Percentiles rank a stretch among this genome's conserved stretches.
These are phyloP conservation scores for Nannizziopsis barbatae DNA, from an alignment of 2,329 filamentous ascomycete genomes.

Conservation along the genomic window DNA sequence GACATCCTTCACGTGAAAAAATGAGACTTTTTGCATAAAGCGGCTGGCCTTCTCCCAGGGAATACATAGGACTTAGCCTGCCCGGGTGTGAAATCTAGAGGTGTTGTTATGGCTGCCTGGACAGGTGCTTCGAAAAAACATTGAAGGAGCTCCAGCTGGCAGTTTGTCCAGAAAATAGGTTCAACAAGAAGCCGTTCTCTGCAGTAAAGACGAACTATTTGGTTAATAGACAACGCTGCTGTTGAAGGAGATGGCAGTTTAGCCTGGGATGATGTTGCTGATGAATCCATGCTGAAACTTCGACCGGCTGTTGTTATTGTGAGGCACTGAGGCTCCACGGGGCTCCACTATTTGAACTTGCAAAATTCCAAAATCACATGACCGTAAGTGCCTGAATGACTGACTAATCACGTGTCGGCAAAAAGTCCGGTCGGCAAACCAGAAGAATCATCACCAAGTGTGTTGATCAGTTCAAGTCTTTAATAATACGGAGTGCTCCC, in stretches of 20 bases:
- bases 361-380: too few species aligned
- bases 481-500: too few species aligned
- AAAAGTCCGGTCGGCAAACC: too few species aligned
- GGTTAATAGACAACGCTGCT: neutral
- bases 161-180: constrained; percentile 4
- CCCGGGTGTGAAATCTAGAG: neutral
- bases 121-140: constrained; percentile 7
- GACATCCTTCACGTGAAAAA: neutral
- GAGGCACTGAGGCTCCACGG: too few species aligned
- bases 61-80: neutral
- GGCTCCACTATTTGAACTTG: too few species aligned
- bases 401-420: too few species aligned
- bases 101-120: neutral
- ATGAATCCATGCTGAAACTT: too few species aligned
- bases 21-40: neutral
- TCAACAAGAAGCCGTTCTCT: constrained; percentile 3
- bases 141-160: constrained; percentile 10
- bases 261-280: neutral
- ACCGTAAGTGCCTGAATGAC: too few species aligned
- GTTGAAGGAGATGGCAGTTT: too few species aligned
- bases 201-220: constrained; percentile 4
- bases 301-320: too few species aligned
- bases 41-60: neutral
- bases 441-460: too few species aligned
- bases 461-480: too few species aligned